A percentile compares a stretch with the other conserved stretches of the same genome.
phyloP scores from a whole-genome alignment of 2,329 filamentous ascomycete species.

The Fusarium drepaniforme region DNA sequence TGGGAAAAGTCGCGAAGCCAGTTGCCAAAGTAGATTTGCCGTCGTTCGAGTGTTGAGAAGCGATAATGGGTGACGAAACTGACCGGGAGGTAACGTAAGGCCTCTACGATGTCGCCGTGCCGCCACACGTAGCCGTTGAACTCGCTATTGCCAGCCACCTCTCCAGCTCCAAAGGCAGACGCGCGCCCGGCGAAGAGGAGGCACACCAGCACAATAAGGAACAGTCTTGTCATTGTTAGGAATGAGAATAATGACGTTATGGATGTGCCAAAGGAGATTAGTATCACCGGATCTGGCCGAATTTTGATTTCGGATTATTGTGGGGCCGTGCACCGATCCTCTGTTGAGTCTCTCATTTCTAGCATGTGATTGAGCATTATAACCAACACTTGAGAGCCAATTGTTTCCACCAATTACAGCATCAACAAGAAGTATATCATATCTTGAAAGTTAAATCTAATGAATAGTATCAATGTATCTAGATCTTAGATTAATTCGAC shows the following conservation, averaged over 20 bases:
- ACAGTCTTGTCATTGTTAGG: constrained; percentile 29
- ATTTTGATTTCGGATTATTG: constrained; percentile 1
- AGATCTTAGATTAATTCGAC: not conserved
- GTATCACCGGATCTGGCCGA: not conserved
- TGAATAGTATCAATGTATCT: not conserved
- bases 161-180: constrained; percentile 54
- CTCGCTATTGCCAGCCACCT: constrained; percentile 51
- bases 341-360: not conserved
- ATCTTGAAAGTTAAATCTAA: not conserved
- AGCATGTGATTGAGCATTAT: no score
- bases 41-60: constrained; percentile 54
- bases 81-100: constrained; percentile 51
- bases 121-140: constrained; percentile 57
- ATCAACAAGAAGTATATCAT: not conserved
- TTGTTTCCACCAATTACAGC: not conserved
- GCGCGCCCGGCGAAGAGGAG: constrained; percentile 46
- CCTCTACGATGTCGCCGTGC: constrained; percentile 55
- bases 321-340: not conserved
- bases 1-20: constrained; percentile 80
- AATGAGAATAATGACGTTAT: constrained; percentile 26
- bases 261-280: not conserved
- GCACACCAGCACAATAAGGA: constrained; percentile 35
- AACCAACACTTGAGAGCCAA: not conserved
- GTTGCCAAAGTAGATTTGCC: constrained; percentile 54
- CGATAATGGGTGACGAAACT: constrained; percentile 53